phyloP scores from a whole-genome alignment of 371 early-diverging fungal species.

The Actinomucor elegans region DNA sequence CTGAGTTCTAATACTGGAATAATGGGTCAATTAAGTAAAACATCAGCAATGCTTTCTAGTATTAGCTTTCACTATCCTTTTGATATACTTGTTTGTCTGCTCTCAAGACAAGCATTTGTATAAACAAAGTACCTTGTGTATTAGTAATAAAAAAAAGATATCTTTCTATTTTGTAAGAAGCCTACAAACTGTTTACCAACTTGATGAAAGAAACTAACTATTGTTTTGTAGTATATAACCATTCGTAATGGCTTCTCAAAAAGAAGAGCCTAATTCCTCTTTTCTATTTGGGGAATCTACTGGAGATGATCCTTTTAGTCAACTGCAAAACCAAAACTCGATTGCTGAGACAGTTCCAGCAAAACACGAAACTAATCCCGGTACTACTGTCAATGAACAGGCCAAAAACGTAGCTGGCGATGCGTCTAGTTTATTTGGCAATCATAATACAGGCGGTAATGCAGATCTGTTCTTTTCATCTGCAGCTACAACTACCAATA shows the following conservation, averaged over 20 bases:
- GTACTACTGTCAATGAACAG: not conserved
- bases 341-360: not conserved
- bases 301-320: conserved; percentile 16
- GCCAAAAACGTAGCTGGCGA: conserved; percentile 16
- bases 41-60: no score
- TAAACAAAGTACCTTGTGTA: no score
- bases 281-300: conserved; percentile 13
- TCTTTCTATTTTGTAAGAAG: no score
- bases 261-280: conserved; percentile 18
- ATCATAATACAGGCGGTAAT: not conserved
- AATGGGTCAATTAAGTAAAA: no score
- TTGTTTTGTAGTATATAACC: no score
- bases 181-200: no score
- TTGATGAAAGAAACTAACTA: no score
- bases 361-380: not conserved
- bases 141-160: no score
- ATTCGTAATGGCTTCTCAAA: conserved; percentile 20
- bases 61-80: no score
- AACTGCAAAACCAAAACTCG: conserved; percentile 6
- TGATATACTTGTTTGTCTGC: no score
- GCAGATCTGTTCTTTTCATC: conserved; percentile 20
- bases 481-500: not conserved
- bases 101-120: no score
- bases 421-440: conserved; percentile 32
- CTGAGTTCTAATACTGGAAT: no score